phyloP scores from a whole-genome alignment of 768 basidiomycete species.

The Gymnopilus junonius region DNA sequence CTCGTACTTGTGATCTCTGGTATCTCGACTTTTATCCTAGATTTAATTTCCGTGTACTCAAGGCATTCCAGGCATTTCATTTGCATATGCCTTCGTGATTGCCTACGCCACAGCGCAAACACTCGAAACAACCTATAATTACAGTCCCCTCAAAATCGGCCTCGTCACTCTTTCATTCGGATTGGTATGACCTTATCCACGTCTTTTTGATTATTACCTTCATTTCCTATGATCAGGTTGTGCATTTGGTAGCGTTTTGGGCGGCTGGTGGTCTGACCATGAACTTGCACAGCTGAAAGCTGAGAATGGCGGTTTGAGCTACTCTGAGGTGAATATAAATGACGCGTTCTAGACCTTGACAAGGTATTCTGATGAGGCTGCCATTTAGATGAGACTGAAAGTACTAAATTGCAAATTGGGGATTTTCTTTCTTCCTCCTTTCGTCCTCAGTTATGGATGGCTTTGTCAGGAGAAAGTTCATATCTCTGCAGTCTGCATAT shows the following conservation, averaged over 20 bases:
- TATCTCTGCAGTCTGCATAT: slow-evolving; percentile 69
- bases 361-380: neutral
- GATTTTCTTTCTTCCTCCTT: slow-evolving; percentile 62
- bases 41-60: neutral
- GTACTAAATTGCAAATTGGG: slow-evolving; percentile 60
- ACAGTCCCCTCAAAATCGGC: slow-evolving; percentile 72
- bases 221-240: slow-evolving; percentile 33
- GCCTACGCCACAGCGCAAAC: slow-evolving; percentile 79
- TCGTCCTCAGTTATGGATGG: slow-evolving; percentile 78
- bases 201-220: neutral
- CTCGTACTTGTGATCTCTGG: slow-evolving; percentile 69
- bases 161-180: slow-evolving; percentile 80
- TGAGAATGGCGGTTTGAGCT: slow-evolving; percentile 43
- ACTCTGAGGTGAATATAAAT: slow-evolving; percentile 63
- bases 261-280: slow-evolving; percentile 50
- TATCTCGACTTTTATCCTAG: slow-evolving; percentile 34
- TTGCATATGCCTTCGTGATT: slow-evolving; percentile 72
- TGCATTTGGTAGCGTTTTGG: slow-evolving; percentile 45
- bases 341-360: too few relatives aligned
- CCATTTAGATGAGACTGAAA: slow-evolving; percentile 72
- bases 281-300: slow-evolving; percentile 41
- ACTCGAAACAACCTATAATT: slow-evolving; percentile 63
- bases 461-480: slow-evolving; percentile 63
- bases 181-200: slow-evolving; percentile 46
- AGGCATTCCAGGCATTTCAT: slow-evolving; percentile 57